phyloP scores from a whole-genome alignment of 2,329 filamentous ascomycete genomes.

The Talaromyces piceae region DNA sequence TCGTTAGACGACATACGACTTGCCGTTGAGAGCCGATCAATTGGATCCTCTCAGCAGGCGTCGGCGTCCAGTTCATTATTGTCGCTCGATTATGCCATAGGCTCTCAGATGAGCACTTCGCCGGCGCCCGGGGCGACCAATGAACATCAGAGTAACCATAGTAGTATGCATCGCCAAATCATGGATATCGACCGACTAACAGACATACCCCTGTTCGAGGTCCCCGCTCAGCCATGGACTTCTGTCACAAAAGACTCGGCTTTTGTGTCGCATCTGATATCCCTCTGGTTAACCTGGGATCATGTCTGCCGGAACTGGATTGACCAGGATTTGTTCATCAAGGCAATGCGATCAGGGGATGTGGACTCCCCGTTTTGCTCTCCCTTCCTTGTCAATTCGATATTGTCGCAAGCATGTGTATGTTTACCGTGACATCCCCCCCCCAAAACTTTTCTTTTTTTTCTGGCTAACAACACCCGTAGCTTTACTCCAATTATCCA shows the following conservation, averaged over 20 bases:
- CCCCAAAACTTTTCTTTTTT: not conserved
- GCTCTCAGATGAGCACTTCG: not conserved
- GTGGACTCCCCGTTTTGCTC: constrained; percentile 23
- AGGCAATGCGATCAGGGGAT: constrained; percentile 21
- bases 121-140: not conserved
- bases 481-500: constrained; percentile 20
- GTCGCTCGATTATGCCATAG: not conserved
- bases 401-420: constrained; percentile 27
- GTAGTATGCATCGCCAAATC: not conserved
- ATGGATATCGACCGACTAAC: constrained; percentile 14
- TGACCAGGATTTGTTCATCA: constrained; percentile 23
- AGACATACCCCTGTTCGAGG: constrained; percentile 12
- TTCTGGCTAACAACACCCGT: not conserved
- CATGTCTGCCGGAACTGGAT: constrained; percentile 23
- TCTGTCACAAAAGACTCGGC: constrained; percentile 22
- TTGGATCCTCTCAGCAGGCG: not conserved
- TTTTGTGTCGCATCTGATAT: constrained; percentile 27
- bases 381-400: constrained; percentile 29
- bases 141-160: not conserved
- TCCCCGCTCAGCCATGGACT: constrained; percentile 24
- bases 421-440: constrained; percentile 13
- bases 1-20: constrained; percentile 17
- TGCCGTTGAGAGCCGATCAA: constrained; percentile 9
- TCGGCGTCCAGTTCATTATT: not conserved
- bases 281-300: constrained; percentile 27